These are phyloP conservation scores for Xylogone sp. DNA, from an alignment of 2,329 filamentous ascomycete genomes.

Conservation along the genomic window DNA sequence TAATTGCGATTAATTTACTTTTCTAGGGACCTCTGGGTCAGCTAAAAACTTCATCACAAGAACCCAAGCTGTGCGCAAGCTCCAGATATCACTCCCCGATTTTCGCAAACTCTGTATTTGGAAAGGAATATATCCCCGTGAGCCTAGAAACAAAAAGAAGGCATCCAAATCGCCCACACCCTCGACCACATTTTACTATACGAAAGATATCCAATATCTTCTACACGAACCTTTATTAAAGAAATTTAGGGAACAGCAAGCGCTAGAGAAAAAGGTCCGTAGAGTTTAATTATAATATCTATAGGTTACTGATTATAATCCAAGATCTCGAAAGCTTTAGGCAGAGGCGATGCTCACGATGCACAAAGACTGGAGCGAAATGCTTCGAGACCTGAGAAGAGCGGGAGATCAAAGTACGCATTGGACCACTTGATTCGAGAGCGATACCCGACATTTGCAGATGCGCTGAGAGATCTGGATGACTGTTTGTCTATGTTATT, in stretches of 20 bases:
- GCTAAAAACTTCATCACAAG: constrained; percentile 98
- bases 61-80: constrained; percentile 94
- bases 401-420: constrained; percentile 82
- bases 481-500: constrained; percentile 97
- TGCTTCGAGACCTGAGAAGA: constrained; percentile 84
- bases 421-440: constrained; percentile 97
- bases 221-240: constrained; percentile 91
- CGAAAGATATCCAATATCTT: constrained; percentile 97
- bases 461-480: constrained; percentile 90
- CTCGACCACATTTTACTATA: constrained; percentile 86
- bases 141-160: constrained; percentile 96
- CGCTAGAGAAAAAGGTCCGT: constrained; percentile 79
- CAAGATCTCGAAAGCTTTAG: constrained; percentile 79
- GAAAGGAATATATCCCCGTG: constrained; percentile 98
- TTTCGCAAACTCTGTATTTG: constrained; percentile 99
- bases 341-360: constrained; percentile 85
- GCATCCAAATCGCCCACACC: constrained; percentile 85
- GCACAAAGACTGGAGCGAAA: constrained; percentile 83
- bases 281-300: neutral
- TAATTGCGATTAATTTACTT: constrained; percentile 1
- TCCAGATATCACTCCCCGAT: constrained; percentile 94
- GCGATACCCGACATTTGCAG: constrained; percentile 94
- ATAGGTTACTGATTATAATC: neutral
- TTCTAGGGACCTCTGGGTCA: constrained; percentile 72
- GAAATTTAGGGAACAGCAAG: constrained; percentile 97